These are phyloP conservation scores for Trypanosoma vivax DNA, from an alignment of 208 protist species.

Conservation along the genomic window DNA sequence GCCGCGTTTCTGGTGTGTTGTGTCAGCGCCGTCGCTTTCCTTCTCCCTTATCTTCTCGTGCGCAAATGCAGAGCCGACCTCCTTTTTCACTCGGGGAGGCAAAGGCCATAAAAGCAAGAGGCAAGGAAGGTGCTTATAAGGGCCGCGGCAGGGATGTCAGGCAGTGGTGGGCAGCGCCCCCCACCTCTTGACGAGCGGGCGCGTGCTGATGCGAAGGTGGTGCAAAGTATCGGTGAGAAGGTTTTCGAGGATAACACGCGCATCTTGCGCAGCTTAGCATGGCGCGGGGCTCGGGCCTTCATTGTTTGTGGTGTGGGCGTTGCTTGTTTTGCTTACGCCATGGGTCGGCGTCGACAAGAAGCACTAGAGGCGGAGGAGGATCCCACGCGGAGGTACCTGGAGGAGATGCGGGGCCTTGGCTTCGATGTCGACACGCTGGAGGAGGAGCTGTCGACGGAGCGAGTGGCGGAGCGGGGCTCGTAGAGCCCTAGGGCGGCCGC, in stretches of 20 bases:
- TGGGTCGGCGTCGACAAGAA: slow-evolving; percentile 20
- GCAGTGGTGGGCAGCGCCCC: neutral
- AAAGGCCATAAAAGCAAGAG: neutral
- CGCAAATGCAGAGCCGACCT: too few relatives aligned
- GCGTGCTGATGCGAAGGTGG: slow-evolving; percentile 44
- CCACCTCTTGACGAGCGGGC: slow-evolving; percentile 33
- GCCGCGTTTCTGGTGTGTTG: too few relatives aligned
- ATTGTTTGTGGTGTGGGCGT: slow-evolving; percentile 46
- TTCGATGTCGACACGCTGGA: slow-evolving; percentile 82
- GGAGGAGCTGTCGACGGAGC: slow-evolving; percentile 56
- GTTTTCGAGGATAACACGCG: slow-evolving; percentile 72
- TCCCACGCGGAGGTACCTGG: slow-evolving; percentile 62
- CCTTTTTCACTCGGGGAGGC: neutral
- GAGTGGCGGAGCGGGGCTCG: slow-evolving; percentile 10
- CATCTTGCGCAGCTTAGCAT: slow-evolving; percentile 58
- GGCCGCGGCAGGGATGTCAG: neutral
- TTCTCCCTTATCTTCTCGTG: too few relatives aligned
- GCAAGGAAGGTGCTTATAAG: neutral
- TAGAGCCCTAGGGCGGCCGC: neutral
- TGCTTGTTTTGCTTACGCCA: slow-evolving; percentile 40
- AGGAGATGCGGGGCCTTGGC: slow-evolving; percentile 75
- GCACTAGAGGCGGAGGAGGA: slow-evolving; percentile 13
- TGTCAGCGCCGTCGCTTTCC: too few relatives aligned
- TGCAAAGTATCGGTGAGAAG: slow-evolving; percentile 46
- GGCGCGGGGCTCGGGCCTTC: slow-evolving; percentile 65